Evolutionary conservation across 768 basidiomycete genomes (phyloP).

Genomic region (Phylloporus sp.): DNA sequence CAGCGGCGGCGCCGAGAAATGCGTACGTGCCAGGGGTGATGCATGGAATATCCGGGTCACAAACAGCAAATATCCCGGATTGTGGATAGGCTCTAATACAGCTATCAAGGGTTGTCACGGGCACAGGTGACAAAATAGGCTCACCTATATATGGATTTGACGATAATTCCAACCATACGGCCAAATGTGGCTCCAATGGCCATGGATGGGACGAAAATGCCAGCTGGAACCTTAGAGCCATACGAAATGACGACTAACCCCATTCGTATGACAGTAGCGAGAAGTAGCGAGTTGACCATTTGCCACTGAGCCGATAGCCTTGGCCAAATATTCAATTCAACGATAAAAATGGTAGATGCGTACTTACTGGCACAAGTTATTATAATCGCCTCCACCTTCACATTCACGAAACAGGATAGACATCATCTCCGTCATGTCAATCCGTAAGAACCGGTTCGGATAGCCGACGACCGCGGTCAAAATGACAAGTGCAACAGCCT

Average conservation of each 20-base stretch:
- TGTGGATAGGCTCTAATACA: slow-evolving; percentile 66
- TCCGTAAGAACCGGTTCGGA: slow-evolving; percentile 89
- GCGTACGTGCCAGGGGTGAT: slow-evolving; percentile 99
- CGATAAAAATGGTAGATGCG: background rate
- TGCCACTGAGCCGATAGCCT: slow-evolving; percentile 91
- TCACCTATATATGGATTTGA: slow-evolving; percentile 87
- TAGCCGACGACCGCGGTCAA: slow-evolving; percentile 91
- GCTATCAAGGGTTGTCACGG: background rate
- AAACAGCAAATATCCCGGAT: slow-evolving; percentile 86
- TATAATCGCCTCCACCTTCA: slow-evolving; percentile 86
- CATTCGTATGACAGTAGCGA: slow-evolving; percentile 87
- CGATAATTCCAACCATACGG: slow-evolving; percentile 93
- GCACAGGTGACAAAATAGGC: slow-evolving; percentile 25
- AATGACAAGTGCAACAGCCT: slow-evolving; percentile 83
- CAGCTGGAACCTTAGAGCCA: slow-evolving; percentile 94
- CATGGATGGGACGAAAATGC: slow-evolving; percentile 99
- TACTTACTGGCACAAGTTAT: slow-evolving; percentile 92
- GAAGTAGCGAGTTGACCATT: slow-evolving; percentile 86
- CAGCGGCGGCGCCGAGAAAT: slow-evolving; percentile 94
- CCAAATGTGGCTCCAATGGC: slow-evolving; percentile 97
- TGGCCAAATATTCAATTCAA: slow-evolving; percentile 9
- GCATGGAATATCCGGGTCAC: slow-evolving; percentile 89
- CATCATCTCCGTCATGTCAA: slow-evolving; percentile 98
- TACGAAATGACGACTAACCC: slow-evolving; percentile 89
- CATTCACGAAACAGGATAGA: slow-evolving; percentile 94